Evolutionary conservation across 768 basidiomycete species (phyloP), one percentile per base, ranked within the genome.

Genomic region (Suillus ampliporus): DNA sequence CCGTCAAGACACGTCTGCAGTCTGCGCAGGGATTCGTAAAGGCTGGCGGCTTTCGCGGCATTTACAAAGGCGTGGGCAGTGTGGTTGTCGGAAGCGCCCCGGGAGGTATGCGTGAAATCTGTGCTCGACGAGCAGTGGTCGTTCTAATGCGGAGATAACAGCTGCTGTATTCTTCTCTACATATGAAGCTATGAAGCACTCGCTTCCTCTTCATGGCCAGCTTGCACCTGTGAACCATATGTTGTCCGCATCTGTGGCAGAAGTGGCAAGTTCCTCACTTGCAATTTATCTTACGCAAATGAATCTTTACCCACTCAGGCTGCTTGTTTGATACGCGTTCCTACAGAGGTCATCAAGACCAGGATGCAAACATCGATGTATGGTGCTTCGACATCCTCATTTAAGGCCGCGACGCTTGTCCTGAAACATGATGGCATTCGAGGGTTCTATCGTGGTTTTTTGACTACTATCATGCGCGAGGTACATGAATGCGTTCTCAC

Each of bases 331-430:
- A 85, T 99, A 57, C 91, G 96, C 53, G 96, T 99, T 3, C 96
- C 96, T 1, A 97, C 96, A 0, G 97, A 98, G 74, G 91, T 99
- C 35, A 90, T 98, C 77, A 99, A 99, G 75, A 96, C 94, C 11
- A 86, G 96, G 4, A 89, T 86, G 62, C 97, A 98, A 72, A 95
- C 95, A 0, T 89, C 90, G 19, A 86, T 84, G 11, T 95, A 96
- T 68, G 86, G 86, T 8, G 74, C 78, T 5, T 70, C 81, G 17
- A 71, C 76, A 35, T 89, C 90, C 0, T 93, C 92, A 0, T 72
- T 87, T 11, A 76, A 85, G 0, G 84, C 89, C 1, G 86, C 89
- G 13, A 82, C 77, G 50, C 74, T 86, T 28, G 79, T 91, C 2
- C 69, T 89, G 61, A 73, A 77, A 10, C 83, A 81, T 17, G 87